Evolutionary conservation across 805 yeast species (phyloP).

Genomic region (Candida nonsorbophila): DNA sequence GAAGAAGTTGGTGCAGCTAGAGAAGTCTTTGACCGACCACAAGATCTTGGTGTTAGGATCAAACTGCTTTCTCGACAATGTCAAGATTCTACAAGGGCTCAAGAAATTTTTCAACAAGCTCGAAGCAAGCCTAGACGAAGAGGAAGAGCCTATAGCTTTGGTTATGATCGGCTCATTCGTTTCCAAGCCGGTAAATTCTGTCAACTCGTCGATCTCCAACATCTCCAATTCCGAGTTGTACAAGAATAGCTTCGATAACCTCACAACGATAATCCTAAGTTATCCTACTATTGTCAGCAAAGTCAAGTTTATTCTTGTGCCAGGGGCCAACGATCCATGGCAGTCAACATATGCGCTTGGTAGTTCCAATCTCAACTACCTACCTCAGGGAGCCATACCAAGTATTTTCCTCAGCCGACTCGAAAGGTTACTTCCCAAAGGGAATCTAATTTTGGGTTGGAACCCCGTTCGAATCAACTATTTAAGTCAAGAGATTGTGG

Average conservation of each 20-base stretch:
- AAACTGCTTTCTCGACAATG: conserved; percentile 61
- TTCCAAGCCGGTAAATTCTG: conserved; percentile 57
- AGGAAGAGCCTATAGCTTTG: conserved; percentile 54
- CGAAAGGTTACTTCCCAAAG: conserved; percentile 37
- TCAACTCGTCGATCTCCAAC: conserved; percentile 44
- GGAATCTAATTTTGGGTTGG: conserved; percentile 38
- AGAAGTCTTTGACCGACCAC: conserved; percentile 51
- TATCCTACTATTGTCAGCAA: conserved; percentile 48
- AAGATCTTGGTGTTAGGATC: conserved; percentile 70
- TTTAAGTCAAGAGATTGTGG: conserved; percentile 75
- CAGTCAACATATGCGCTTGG: conserved; percentile 65
- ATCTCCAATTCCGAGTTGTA: conserved; percentile 52
- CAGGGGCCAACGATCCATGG: conserved; percentile 96
- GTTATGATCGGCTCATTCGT: conserved; percentile 79
- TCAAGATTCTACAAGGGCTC: conserved; percentile 55
- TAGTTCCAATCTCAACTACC: conserved; percentile 23
- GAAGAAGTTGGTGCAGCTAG: conserved; percentile 50
- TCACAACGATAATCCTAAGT: conserved; percentile 60
- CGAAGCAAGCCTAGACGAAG: conserved; percentile 20
- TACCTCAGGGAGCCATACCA: conserved; percentile 72
- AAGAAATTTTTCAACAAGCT: conserved; percentile 55
- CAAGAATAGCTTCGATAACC: conserved; percentile 64
- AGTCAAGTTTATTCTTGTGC: conserved; percentile 66
- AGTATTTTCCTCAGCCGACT: conserved; percentile 64
- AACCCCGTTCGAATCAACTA: conserved; percentile 80